phyloP scores from a whole-genome alignment of 768 basidiomycete species.

The Pleurotus pulmonarius region DNA sequence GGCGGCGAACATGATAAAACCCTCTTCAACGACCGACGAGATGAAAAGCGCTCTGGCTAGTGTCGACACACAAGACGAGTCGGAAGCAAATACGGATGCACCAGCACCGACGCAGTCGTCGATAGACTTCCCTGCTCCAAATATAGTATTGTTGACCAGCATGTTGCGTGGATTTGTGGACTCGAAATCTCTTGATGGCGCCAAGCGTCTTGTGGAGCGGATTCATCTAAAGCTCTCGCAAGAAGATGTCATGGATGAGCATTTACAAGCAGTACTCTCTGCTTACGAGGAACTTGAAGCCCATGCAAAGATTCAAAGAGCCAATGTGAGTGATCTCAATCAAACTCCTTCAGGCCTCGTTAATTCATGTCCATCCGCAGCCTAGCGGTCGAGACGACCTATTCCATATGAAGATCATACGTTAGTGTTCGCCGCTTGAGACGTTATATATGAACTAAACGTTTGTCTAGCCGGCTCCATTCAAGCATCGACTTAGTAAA shows the following conservation, averaged over 20 bases:
- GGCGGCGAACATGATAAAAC: neutral
- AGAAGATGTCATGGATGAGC: constrained; percentile 16
- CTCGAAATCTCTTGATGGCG: constrained; percentile 22
- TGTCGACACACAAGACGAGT: neutral
- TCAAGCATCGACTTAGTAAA: too few relatives aligned
- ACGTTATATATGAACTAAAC: too few relatives aligned
- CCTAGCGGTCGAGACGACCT: too few relatives aligned
- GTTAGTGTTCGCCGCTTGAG: too few relatives aligned
- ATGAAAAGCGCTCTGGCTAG: neutral
- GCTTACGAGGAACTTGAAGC: neutral
- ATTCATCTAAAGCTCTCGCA: constrained; percentile 22
- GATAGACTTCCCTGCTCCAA: constrained; percentile 17
- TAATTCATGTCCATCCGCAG: too few relatives aligned
- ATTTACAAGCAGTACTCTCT: constrained; percentile 15
- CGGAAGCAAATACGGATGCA: neutral
- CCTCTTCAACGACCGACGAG: neutral
- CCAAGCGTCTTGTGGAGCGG: constrained; percentile 28
- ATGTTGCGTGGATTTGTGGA: constrained; percentile 34
- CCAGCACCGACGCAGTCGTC: constrained; percentile 6
- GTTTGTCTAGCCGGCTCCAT: too few relatives aligned
- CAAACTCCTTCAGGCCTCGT: too few relatives aligned
- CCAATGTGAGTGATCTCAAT: neutral
- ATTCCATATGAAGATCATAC: too few relatives aligned
- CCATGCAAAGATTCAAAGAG: neutral
- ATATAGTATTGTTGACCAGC: constrained; percentile 32